phyloP scores from a whole-genome alignment of 768 basidiomycete genomes.

The Leucocoprinus sp. region DNA sequence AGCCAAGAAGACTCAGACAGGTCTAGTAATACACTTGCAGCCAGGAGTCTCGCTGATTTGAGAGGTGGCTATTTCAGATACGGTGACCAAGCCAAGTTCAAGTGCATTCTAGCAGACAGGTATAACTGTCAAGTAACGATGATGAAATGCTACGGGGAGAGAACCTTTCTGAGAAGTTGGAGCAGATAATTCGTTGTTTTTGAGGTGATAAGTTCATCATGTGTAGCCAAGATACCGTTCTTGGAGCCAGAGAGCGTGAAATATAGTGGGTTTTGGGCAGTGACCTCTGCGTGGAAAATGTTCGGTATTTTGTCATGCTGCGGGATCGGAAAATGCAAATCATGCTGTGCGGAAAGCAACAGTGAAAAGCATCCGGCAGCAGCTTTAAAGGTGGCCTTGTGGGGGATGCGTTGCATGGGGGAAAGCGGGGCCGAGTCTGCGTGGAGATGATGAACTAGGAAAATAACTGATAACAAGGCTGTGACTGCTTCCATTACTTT shows the following conservation, averaged over 20 bases:
- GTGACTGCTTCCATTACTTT: conserved; percentile 15
- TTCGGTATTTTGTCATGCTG: conserved; percentile 1
- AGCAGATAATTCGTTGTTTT: conserved; percentile 41
- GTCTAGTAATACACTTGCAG: not conserved
- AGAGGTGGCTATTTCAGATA: conserved; percentile 29
- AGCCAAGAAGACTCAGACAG: not conserved
- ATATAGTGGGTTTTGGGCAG: conserved; percentile 3
- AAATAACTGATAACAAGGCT: conserved; percentile 17
- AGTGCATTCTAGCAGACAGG: conserved; percentile 41
- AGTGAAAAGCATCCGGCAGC: conserved; percentile 10
- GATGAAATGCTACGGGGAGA: not conserved
- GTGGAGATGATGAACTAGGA: conserved; percentile 5
- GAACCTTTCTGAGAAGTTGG: conserved; percentile 42
- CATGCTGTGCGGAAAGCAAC: conserved; percentile 8
- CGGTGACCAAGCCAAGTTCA: conserved; percentile 46
- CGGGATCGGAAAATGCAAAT: not conserved
- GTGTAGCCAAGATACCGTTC: conserved; percentile 33
- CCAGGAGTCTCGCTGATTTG: not conserved
- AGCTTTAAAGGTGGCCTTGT: conserved; percentile 12
- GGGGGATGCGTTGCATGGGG: conserved; percentile 12
- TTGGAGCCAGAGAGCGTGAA: conserved; percentile 48
- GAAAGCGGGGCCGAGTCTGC: conserved; percentile 2
- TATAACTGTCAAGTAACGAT: conserved; percentile 3
- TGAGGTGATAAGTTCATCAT: conserved; percentile 37
- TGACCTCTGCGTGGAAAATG: not conserved